Evolutionary conservation across 2,329 filamentous ascomycete genomes (phyloP), one percentile per base, ranked within the genome.

Genomic region (Ceratocystis variospora): DNA sequence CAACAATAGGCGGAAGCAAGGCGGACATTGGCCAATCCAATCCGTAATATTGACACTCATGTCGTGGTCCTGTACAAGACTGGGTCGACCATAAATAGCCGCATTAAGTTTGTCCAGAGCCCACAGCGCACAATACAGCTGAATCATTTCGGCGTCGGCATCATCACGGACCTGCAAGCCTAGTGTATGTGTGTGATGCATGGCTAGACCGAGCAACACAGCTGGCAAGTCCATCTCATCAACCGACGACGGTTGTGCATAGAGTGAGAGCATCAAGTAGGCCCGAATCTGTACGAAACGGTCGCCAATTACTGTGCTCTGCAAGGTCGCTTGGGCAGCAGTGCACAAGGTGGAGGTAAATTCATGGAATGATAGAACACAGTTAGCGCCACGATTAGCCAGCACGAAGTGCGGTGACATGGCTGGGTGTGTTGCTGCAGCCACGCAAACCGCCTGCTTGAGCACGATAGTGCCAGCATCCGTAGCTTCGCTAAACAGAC

Each of bases 61-160:
- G 69, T 87, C 84, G 62, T 81, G 75, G 69, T 85, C 82, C 69
- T 87, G 83, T 66, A 87, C 80, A 28, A 85, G 72, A 59, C 81
- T 79, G 0, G 84, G 81, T 0, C 84, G 77, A 5, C 83, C 84
- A 67, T 85, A 81, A n/a, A 84, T 78, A 0, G 83, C 80, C 0
- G 82, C 79, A 61, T 82, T 82, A 55, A 87, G 77, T 15, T 82
- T 77, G 70, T 87, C 84, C 1, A 87, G 72, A 0, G 83, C 83
- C 83, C 83, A 86, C 0, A 84, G 75, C 5, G 79, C 81, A 70
- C 82, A 85, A 57, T 84, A 83, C 1, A 85, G 70, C 1, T 76
- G 78, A 64, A 80, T 78, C 1, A 78, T 73, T 31, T 79, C 76
- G 53, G 78, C 75, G 8, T 74, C 75, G 62, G 77, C 73, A 64